Evolutionary conservation across 2,329 filamentous ascomycete genomes (phyloP).

Genomic region (Ceratocystis eucalypticola): DNA sequence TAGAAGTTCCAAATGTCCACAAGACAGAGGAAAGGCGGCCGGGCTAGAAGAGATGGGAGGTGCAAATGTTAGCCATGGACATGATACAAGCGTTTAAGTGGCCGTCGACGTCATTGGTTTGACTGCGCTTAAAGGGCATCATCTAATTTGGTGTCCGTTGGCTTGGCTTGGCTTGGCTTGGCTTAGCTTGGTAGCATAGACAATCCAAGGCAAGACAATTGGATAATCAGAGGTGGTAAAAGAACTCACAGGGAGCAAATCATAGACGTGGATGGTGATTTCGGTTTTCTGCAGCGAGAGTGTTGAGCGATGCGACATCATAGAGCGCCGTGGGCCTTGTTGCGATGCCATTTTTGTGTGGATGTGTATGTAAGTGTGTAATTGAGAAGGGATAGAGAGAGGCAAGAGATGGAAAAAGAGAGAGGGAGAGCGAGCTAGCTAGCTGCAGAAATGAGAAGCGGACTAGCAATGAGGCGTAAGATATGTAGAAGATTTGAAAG

Average conservation of each 20-base stretch:
- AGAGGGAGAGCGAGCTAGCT: no score
- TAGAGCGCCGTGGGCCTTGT: conserved; percentile 31
- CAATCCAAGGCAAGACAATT: conserved; percentile 41
- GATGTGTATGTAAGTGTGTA: not conserved
- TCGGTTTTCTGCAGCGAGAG: conserved; percentile 59
- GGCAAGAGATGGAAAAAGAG: not conserved
- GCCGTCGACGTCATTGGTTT: conserved; percentile 8
- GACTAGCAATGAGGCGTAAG: no score
- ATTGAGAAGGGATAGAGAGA: not conserved
- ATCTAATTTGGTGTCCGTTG: not conserved
- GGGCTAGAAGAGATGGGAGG: conserved; percentile 34
- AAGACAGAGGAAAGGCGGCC: conserved; percentile 61
- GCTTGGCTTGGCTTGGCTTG: not conserved
- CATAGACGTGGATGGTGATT: conserved; percentile 64
- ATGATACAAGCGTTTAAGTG: not conserved
- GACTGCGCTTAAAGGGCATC: not conserved
- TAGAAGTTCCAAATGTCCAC: conserved; percentile 63
- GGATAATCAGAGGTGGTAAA: not conserved
- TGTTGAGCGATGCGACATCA: conserved; percentile 46
- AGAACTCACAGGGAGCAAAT: conserved; percentile 51
- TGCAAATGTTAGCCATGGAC: not conserved
- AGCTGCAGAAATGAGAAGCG: no score
- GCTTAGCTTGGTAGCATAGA: conserved; percentile 33
- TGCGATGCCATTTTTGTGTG: conserved; percentile 29
- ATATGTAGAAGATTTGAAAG: no score